Percentiles rank a stretch among this genome's conserved stretches.
Evolutionary conservation across 805 yeast genomes (phyloP).

Genomic region (Monosporozyma yasuniensis): DNA sequence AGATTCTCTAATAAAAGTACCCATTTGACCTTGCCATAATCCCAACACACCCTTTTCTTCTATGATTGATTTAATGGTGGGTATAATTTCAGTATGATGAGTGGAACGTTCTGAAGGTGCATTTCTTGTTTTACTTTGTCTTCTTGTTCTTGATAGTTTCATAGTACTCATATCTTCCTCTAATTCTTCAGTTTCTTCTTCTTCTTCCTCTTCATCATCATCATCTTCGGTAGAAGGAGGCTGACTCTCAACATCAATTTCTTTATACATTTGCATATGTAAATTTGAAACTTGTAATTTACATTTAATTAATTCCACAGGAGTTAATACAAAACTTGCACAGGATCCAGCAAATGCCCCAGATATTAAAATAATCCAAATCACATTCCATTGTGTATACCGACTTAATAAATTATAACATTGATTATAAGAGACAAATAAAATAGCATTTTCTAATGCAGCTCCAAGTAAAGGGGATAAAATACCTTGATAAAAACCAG

Average conservation of each 20-base stretch:
- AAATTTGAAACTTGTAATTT: conserved; percentile 59
- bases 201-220: neutral
- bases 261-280: conserved; percentile 18
- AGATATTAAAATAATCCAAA: conserved; percentile 44
- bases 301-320: conserved; percentile 84
- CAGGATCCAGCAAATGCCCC: conserved; percentile 79
- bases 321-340: conserved; percentile 79
- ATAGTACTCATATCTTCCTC: neutral
- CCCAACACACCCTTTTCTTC: conserved; percentile 58
- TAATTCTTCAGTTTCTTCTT: neutral
- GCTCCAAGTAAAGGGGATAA: conserved; percentile 83
- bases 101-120: neutral
- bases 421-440: conserved; percentile 58
- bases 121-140: conserved; percentile 7
- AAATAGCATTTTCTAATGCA: conserved; percentile 75
- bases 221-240: neutral
- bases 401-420: conserved; percentile 34
- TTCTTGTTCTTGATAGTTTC: neutral
- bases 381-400: conserved; percentile 25
- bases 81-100: conserved; percentile 26
- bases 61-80: conserved; percentile 37
- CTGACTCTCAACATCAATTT: neutral
- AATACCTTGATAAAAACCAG: conserved; percentile 72
- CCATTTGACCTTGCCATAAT: conserved; percentile 79
- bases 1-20: conserved; percentile 75